phyloP scores from a whole-genome alignment of 2,329 filamentous ascomycete species.

The Sclerotinia borealis region DNA sequence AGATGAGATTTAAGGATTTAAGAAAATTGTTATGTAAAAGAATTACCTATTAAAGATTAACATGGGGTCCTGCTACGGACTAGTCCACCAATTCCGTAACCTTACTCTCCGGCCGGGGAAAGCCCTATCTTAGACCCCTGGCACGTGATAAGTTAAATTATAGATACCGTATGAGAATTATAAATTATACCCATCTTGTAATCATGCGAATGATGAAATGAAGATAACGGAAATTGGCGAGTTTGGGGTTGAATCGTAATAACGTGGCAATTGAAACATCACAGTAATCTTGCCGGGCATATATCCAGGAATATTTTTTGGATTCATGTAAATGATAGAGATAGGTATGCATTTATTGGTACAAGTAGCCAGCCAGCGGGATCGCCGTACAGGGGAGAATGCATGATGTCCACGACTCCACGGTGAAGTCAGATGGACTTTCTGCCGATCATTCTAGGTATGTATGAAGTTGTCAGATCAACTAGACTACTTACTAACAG shows the following conservation, averaged over 20 bases:
- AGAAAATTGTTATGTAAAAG: slow-evolving; percentile 7
- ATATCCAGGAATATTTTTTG: not conserved
- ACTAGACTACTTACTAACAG: not conserved
- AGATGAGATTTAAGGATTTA: not conserved
- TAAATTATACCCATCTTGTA: not conserved
- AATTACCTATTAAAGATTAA: not conserved
- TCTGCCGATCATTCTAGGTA: not conserved
- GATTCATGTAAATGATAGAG: not conserved
- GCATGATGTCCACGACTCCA: not conserved
- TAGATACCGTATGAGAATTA: not conserved
- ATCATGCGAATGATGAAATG: not conserved
- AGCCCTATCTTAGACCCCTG: slow-evolving; percentile 4
- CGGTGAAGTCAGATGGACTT: not conserved
- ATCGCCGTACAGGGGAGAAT: not conserved
- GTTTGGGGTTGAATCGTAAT: not conserved
- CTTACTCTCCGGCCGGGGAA: not conserved
- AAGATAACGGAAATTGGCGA: not conserved
- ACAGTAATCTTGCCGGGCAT: not conserved
- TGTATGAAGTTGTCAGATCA: not conserved
- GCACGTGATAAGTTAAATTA: slow-evolving; percentile 10
- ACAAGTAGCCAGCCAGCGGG: too few species aligned
- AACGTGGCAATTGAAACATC: too few species aligned
- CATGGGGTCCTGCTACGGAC: not conserved
- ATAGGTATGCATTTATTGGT: not conserved
- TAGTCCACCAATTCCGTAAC: not conserved